Evolutionary conservation across 352 stramenopile genomes (phyloP), one percentile per base, ranked within the genome.

Genomic region (Phytophthora uliginosa): DNA sequence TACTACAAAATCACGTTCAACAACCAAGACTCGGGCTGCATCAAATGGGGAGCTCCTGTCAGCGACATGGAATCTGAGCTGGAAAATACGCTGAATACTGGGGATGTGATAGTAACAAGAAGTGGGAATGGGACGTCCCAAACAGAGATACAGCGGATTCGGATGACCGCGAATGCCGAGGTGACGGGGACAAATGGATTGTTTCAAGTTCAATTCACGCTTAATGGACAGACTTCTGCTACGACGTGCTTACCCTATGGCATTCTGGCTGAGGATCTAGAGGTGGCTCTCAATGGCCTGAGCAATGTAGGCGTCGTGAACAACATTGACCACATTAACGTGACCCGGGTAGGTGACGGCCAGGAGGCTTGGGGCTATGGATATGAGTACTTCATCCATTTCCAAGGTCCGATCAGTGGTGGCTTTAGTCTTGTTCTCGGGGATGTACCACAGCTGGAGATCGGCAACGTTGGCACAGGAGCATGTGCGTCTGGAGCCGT

Each of bases 181-280:
- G 86, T 95, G 5, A 93, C 88, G 71, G 76, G 15, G 75, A 38
- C 38, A 50, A 17, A 17, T 22, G 84, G 84, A 0, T 55, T 94
- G 0, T 96, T 96, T 54, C 81, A 83, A 58, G 52, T 96, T 0
- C 74, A 88, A n/a, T 79, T 94, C 9, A 92, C 78, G 3, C 56
- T 92, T 7, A 77, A 89, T 34, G 79, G 81, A 0, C 69, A 74
- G 18, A 94, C 81, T 3, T 67, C 74, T 12, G 83, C 77, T 12
- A 88, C 88, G 3, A 45, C 28, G 1, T 97, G 92, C 62, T 76
- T 97, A 12, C 74, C 77, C 31, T 97, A 95, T 52, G 90, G 89
- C 5, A 58, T 94, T 7, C 85, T 86, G 4, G 86, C 87, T 1
- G 59, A 77, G 15, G 77, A 79, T 7, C 63, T 98, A 22, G 76